phyloP scores from a whole-genome alignment of 371 early-diverging fungal species.

The Mortierella sp. region DNA sequence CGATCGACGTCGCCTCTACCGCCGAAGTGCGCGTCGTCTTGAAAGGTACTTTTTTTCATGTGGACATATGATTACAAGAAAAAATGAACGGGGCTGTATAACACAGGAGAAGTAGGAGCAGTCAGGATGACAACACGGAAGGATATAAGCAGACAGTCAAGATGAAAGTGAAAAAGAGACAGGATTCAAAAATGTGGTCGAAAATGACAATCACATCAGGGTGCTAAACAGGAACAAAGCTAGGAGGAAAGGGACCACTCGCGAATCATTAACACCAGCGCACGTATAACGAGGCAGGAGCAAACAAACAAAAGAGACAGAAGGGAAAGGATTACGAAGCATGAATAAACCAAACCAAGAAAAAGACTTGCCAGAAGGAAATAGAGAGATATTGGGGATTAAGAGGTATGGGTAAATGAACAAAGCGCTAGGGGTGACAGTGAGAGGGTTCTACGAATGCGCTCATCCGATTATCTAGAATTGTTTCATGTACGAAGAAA shows the following conservation, averaged over 20 bases:
- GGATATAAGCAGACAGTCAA: no score
- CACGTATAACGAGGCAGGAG: not conserved
- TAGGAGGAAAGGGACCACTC: no score
- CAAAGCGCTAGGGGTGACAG: not conserved
- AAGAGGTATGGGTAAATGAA: not conserved
- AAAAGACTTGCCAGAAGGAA: no score
- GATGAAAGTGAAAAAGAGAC: no score
- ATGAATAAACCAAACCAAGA: not conserved
- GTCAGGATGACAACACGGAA: no score
- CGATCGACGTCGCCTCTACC: constrained; percentile 58
- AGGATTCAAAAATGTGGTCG: no score
- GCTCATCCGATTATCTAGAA: not conserved
- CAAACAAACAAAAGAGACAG: not conserved
- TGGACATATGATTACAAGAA: not conserved
- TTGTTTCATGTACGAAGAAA: not conserved
- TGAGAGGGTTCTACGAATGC: not conserved
- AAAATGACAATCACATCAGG: no score
- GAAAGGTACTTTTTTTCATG: constrained; percentile 32
- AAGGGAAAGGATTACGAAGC: not conserved
- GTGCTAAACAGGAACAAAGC: no score
- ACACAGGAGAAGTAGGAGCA: not conserved
- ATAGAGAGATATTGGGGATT: no score
- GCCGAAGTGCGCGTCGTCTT: constrained; percentile 56
- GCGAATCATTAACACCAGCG: not conserved
- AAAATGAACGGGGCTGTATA: not conserved